Conservation (phyloP, 495 filamentous ascomycete species). For the Aspergillus nanangensis region DNA sequence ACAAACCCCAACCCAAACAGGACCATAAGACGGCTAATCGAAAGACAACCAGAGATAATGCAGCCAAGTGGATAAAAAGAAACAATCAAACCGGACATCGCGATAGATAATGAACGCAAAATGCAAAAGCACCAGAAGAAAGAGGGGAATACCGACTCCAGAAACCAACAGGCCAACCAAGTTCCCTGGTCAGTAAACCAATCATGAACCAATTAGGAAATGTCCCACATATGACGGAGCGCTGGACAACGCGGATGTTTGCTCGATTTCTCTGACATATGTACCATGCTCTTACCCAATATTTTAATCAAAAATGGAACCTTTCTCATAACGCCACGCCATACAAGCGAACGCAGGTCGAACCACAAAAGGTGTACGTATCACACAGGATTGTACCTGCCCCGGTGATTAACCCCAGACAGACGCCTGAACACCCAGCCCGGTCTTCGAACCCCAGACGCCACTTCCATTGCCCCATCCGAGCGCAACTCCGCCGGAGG, state of each 20-base stretch:
- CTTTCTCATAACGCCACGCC: conserved; percentile 25
- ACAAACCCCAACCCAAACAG: conserved; percentile 12
- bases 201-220: conserved; percentile 23
- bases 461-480: conserved; percentile 71
- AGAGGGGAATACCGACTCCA: conserved; percentile 24
- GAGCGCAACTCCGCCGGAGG: conserved; percentile 45
- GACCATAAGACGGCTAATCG: conserved; percentile 6
- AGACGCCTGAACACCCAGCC: conserved; percentile 66
- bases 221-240: conserved; percentile 18
- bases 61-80: too few relatives aligned
- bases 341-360: conserved; percentile 17
- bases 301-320: conserved; percentile 18
- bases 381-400: too few relatives aligned
- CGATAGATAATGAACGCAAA: conserved; percentile 14
- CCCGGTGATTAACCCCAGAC: conserved; percentile 62
- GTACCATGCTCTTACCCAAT: conserved; percentile 24
- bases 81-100: too few relatives aligned
- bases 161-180: conserved; percentile 27
- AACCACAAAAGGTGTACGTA: conserved; percentile 14
- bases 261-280: conserved; percentile 19
- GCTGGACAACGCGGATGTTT: conserved; percentile 18
- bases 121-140: conserved; percentile 16
- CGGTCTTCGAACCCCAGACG: conserved; percentile 71
- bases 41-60: conserved; percentile 7
- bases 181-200: conserved; percentile 23